These are phyloP conservation scores for Juglanconis sp. DNA, from an alignment of 2,329 filamentous ascomycete species.

Conservation along the genomic window DNA sequence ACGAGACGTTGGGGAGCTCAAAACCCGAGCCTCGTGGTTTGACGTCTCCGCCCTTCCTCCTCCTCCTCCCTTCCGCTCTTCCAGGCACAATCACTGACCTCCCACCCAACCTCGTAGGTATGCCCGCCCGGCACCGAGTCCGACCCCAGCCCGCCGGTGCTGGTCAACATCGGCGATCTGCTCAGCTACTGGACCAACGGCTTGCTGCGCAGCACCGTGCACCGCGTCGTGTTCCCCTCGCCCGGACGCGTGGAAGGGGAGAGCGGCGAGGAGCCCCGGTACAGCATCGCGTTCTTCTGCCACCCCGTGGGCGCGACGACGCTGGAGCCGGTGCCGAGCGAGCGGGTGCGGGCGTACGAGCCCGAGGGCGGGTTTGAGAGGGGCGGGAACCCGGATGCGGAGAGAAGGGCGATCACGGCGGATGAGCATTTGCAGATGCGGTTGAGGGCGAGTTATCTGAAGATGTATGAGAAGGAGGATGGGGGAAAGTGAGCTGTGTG, in stretches of 20 bases:
- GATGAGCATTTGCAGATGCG: conserved; percentile 62
- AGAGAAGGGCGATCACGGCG: conserved; percentile 58
- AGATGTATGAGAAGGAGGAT: conserved; percentile 42
- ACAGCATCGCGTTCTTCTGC: conserved; percentile 68
- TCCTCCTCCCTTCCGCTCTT: conserved; percentile 29
- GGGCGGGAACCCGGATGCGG: conserved; percentile 43
- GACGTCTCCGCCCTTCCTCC: too few relatives aligned
- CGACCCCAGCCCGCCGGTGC: conserved; percentile 66
- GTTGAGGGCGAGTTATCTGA: conserved; percentile 56
- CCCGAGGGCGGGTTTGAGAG: conserved; percentile 23
- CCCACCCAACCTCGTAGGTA: neutral
- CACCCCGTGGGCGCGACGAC: conserved; percentile 55
- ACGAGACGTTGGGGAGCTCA: too few relatives aligned
- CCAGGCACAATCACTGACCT: too few relatives aligned
- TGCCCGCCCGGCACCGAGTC: conserved; percentile 56
- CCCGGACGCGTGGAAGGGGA: conserved; percentile 39
- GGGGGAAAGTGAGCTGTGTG: neutral
- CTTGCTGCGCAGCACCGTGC: conserved; percentile 80
- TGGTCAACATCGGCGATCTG: conserved; percentile 73
- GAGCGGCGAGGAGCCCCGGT: conserved; percentile 49
- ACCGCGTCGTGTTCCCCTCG: conserved; percentile 74
- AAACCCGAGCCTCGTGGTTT: too few relatives aligned
- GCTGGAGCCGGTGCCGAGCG: conserved; percentile 59
- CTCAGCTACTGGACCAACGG: conserved; percentile 88
- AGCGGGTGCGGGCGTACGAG: conserved; percentile 42